Evolutionary conservation across 805 yeast species (phyloP), one percentile per base, ranked within the genome.

Genomic region (Pichia cabralensis): DNA sequence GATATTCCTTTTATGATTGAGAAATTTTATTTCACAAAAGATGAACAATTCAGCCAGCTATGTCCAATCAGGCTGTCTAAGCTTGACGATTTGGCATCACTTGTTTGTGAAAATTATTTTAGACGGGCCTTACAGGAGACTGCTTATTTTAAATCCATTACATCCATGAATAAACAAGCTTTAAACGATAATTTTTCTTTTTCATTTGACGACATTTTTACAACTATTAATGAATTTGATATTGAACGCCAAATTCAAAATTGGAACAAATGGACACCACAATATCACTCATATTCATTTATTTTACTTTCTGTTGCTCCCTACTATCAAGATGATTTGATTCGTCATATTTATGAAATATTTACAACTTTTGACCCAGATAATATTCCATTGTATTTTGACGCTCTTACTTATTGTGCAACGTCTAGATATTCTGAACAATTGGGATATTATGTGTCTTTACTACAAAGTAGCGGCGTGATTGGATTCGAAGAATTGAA

Each of bases 121-220:
- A 60, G 68, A 13, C 59, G 82, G 39, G 74, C 70, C 40, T 56
- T 73, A 19, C 45, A 65, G 6, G 88, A 80, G 46, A 56, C 74
- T 17, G 55, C 70, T 4, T 69, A 67, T 28, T 46, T 64, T 34
- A 72, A 69, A 5, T 43, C 51, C 1, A 42, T 47, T 8, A 45
- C 46, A 15, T 44, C 48, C 8, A 33, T 34, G 10, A 46, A 46
- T 14, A 43, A 36, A 14, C 48, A 50, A 39, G 50, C 45, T 24
- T 30, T 35, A 12, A 36, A 36, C 10, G 24, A 45, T 9, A 22
- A 20, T 3, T 48, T 47, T 28, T 36, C 40, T 6, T 15, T 40
- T 8, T 50, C 49, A 20, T 33, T 52, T 31, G 38, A 38, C 12
- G 41, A 36, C 6, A 42, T 55, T 3, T 54, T 51, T 42, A 33